Evolutionary conservation across 2,329 filamentous ascomycete species (phyloP).

Genomic region (Stagonosporopsis tanaceti): DNA sequence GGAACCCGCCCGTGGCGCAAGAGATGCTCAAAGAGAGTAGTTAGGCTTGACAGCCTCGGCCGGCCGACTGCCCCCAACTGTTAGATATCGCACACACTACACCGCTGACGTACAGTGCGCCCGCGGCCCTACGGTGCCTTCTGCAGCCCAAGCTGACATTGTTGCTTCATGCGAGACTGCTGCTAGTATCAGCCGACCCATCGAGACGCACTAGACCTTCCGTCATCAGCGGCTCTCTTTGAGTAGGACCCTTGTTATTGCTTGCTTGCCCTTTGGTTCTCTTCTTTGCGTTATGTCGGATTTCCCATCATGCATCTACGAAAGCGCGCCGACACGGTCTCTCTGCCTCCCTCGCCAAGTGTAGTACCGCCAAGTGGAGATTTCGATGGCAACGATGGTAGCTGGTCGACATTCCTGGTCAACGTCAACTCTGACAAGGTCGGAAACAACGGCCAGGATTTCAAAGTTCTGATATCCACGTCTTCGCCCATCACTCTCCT

Average conservation of each 20-base stretch:
- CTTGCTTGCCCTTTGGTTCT: slow-evolving; percentile 7
- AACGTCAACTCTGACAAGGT: slow-evolving; percentile 43
- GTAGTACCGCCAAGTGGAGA: slow-evolving; percentile 29
- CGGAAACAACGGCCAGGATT: slow-evolving; percentile 44
- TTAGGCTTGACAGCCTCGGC: slow-evolving; percentile 14
- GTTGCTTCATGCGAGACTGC: slow-evolving; percentile 3
- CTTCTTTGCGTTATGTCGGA: slow-evolving; percentile 21
- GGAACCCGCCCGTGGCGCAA: slow-evolving; percentile 39
- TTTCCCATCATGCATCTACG: slow-evolving; percentile 31
- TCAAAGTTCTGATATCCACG: slow-evolving; percentile 46
- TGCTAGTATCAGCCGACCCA: slow-evolving; percentile 21
- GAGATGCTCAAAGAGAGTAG: slow-evolving; percentile 29
- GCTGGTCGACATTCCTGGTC: slow-evolving; percentile 54
- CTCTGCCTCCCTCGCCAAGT: slow-evolving; percentile 22
- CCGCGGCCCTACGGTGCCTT: slow-evolving; percentile 23
- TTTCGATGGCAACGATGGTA: slow-evolving; percentile 52
- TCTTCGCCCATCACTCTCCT: slow-evolving; percentile 36
- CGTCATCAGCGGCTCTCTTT: slow-evolving; percentile 22
- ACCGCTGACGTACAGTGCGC: slow-evolving; percentile 3
- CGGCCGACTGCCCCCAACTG: slow-evolving; percentile 7
- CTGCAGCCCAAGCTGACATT: slow-evolving; percentile 26
- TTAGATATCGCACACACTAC: background rate
- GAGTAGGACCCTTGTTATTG: slow-evolving; percentile 25
- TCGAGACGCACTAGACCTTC: slow-evolving; percentile 25
- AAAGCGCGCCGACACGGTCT: slow-evolving; percentile 32